These are phyloP conservation scores for Rutstroemia sp. DNA, from an alignment of 2,329 filamentous ascomycete genomes.

Conservation along the genomic window DNA sequence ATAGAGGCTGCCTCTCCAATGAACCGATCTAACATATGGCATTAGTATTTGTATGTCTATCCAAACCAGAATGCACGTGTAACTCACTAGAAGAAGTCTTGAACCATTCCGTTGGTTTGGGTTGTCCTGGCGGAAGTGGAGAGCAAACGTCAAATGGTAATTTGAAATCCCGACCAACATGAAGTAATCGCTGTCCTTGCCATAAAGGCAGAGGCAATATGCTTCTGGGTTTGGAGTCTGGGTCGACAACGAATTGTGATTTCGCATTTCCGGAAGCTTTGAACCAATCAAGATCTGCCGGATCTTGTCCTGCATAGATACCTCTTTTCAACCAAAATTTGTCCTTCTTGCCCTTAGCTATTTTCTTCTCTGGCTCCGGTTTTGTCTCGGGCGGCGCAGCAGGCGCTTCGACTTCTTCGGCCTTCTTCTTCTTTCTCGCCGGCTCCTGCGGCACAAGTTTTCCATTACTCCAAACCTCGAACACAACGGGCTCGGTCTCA, in stretches of 20 bases:
- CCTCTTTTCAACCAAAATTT: constrained; percentile 66
- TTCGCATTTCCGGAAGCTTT: constrained; percentile 12
- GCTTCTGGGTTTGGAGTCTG: constrained; percentile 39
- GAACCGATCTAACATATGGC: constrained; percentile 62
- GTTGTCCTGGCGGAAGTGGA: constrained; percentile 75
- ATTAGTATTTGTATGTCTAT: constrained; percentile 12
- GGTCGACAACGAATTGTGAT: constrained; percentile 33
- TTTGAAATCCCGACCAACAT: constrained; percentile 73
- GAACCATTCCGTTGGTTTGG: constrained; percentile 88
- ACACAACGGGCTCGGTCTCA: constrained; percentile 48
- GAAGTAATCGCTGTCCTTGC: constrained; percentile 61
- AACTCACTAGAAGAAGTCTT: constrained; percentile 82
- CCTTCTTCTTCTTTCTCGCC: constrained; percentile 30
- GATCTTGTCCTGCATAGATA: constrained; percentile 75
- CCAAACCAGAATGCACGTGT: background rate
- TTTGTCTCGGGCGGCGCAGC: background rate
- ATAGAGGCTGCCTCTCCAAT: constrained; percentile 73
- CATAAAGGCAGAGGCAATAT: constrained; percentile 73
- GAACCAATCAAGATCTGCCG: constrained; percentile 20
- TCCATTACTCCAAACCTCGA: constrained; percentile 58
- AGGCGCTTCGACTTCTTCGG: constrained; percentile 28
- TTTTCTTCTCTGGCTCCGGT: constrained; percentile 8
- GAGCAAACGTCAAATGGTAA: constrained; percentile 87
- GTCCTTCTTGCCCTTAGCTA: constrained; percentile 21
- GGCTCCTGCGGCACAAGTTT: constrained; percentile 44